These are phyloP conservation scores for Yamadazyma dushanensis DNA, from an alignment of 1,139 yeast species.

Conservation along the genomic window DNA sequence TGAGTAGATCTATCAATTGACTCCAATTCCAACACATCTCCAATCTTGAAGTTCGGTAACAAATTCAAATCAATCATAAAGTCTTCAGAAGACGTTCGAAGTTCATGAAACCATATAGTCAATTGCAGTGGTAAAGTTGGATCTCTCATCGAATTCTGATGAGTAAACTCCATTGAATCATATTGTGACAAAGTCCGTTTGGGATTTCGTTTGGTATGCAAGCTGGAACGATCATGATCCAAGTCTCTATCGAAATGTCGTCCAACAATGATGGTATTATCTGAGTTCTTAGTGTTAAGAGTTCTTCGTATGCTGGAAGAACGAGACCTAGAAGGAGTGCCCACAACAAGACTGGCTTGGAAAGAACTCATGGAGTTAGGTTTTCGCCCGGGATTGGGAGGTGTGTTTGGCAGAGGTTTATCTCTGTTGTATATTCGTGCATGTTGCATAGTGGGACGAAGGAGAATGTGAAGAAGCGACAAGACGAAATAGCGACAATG, in stretches of 20 bases:
- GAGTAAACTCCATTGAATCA: constrained; percentile 11
- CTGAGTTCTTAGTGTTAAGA: constrained; percentile 13
- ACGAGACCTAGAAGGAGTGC: constrained; percentile 16
- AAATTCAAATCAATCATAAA: constrained; percentile 61
- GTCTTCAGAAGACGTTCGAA: constrained; percentile 55
- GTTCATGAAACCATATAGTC: constrained; percentile 76
- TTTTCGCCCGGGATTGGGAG: constrained; percentile 1
- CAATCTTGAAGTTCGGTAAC: constrained; percentile 57
- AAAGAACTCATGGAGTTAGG: constrained; percentile 21
- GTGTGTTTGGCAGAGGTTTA: neutral
- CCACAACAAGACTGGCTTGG: constrained; percentile 23
- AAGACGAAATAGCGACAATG: neutral
- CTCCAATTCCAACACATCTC: constrained; percentile 71
- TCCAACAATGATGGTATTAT: constrained; percentile 18
- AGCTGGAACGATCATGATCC: constrained; percentile 9
- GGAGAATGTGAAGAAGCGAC: neutral
- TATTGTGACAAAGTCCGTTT: constrained; percentile 10
- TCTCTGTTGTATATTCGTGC: constrained; percentile 26
- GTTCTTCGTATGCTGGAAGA: constrained; percentile 16
- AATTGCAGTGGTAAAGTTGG: constrained; percentile 36
- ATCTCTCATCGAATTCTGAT: constrained; percentile 7
- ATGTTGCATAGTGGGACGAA: constrained; percentile 25
- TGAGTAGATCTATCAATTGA: constrained; percentile 7
- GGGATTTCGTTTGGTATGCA: constrained; percentile 4
- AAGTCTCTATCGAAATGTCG: constrained; percentile 12